A percentile compares a stretch with the other conserved stretches of the same genome.
Conservation (phyloP, 164 flowering plant species). For the Buxus sempervirens region DNA sequence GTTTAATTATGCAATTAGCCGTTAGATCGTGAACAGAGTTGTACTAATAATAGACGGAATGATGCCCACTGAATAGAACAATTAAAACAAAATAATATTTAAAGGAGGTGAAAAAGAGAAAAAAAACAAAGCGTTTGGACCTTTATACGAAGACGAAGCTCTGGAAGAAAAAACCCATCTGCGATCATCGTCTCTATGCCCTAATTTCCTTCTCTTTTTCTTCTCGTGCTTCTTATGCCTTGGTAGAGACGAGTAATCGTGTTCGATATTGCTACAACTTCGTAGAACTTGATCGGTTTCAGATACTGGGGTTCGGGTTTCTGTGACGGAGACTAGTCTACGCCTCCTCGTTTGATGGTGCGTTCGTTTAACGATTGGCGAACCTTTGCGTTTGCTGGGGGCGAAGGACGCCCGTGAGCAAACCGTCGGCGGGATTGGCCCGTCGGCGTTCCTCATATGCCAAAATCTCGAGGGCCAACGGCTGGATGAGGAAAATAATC, state of each 20-base stretch:
- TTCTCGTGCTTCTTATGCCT: neutral
- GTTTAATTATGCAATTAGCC: too few species aligned
- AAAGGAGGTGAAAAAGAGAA: too few species aligned
- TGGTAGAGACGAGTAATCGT: neutral
- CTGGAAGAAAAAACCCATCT: slow-evolving; percentile 38
- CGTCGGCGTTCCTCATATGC: too few species aligned
- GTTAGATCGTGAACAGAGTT: too few species aligned
- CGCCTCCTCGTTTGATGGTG: slow-evolving; percentile 7
- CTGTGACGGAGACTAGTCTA: slow-evolving; percentile 9
- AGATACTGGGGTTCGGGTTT: slow-evolving; percentile 11
- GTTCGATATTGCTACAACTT: slow-evolving; percentile 3
- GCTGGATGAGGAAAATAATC: too few species aligned
- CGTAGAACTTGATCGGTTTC: neutral
- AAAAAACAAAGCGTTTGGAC: slow-evolving; percentile 6
- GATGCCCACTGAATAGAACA: too few species aligned
- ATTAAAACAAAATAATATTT: too few species aligned
- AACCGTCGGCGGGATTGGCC: neutral
- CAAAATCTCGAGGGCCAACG: too few species aligned
- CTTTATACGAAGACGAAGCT: slow-evolving; percentile 32
- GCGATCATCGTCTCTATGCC: slow-evolving; percentile 15
- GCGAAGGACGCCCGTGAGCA: neutral
- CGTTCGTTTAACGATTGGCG: neutral
- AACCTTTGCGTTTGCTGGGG: slow-evolving; percentile 1
- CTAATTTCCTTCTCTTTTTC: slow-evolving; percentile 5
- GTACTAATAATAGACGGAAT: too few species aligned